Evolutionary conservation across 1,284 basidiomycete genomes (phyloP).

Genomic region (Irpex rosettiformis): DNA sequence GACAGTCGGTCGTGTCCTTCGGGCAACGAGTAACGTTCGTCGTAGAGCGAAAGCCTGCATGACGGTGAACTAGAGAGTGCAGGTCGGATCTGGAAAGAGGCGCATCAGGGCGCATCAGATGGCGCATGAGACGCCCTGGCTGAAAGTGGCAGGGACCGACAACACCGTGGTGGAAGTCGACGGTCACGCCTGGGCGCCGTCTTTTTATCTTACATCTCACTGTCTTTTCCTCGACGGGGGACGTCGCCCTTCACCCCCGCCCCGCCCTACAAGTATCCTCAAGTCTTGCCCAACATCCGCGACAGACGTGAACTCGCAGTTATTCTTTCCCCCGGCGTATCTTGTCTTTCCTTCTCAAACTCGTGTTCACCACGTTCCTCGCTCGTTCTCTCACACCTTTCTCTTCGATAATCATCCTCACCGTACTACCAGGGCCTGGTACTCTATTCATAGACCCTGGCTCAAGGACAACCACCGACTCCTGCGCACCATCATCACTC

Average conservation of each 20-base stretch:
- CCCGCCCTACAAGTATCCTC: neutral
- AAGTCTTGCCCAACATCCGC: neutral
- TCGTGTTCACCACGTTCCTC: slow-evolving; percentile 76
- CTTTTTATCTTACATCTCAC: neutral
- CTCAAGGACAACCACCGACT: slow-evolving; percentile 13
- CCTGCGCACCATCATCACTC: slow-evolving; percentile 5
- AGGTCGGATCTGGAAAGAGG: neutral
- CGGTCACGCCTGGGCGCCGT: neutral
- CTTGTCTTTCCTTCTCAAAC: slow-evolving; percentile 28
- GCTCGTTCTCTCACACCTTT: slow-evolving; percentile 36
- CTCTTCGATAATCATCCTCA: slow-evolving; percentile 13
- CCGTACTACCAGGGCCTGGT: neutral
- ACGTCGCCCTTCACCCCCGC: neutral
- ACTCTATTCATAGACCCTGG: slow-evolving; percentile 10
- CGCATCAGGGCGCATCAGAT: slow-evolving; percentile 3
- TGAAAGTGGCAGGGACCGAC: neutral
- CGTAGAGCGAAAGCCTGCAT: neutral
- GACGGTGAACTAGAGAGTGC: neutral
- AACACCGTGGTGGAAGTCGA: neutral
- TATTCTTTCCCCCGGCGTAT: neutral
- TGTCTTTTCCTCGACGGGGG: neutral
- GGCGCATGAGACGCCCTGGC: neutral
- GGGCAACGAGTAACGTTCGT: neutral
- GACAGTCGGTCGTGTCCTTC: neutral
- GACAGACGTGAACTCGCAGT: neutral